Conservation (phyloP, 2,329 filamentous ascomycete species). For the Monosporascus sp. region DNA sequence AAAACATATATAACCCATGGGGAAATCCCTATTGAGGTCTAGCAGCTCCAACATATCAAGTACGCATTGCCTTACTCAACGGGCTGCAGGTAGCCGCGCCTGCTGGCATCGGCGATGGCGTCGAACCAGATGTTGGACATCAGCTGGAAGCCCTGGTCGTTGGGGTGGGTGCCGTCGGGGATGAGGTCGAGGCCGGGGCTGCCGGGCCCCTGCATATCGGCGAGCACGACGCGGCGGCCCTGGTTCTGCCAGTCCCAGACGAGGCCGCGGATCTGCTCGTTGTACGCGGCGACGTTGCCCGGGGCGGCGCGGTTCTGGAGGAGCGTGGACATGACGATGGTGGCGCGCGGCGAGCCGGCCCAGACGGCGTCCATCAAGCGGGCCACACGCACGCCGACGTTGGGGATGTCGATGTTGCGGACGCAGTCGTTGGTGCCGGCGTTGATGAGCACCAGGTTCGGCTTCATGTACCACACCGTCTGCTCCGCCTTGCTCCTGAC, state of each 20-base stretch:
- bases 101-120: slow-evolving; percentile 15
- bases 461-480: slow-evolving; percentile 13
- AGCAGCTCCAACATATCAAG: too few species aligned
- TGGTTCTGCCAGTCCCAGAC: slow-evolving; percentile 5
- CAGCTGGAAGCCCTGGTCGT: slow-evolving; percentile 16
- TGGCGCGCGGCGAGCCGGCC: slow-evolving; percentile 12
- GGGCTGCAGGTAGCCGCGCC: slow-evolving; percentile 10
- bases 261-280: slow-evolving; percentile 15
- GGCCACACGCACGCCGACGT: slow-evolving; percentile 13
- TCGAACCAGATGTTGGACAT: slow-evolving; percentile 18
- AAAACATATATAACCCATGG: too few species aligned
- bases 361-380: slow-evolving; percentile 19
- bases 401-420: slow-evolving; percentile 14
- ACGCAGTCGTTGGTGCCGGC: slow-evolving; percentile 25
- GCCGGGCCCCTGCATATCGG: slow-evolving; percentile 21
- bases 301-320: slow-evolving; percentile 16
- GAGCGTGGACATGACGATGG: slow-evolving; percentile 21
- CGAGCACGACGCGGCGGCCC: slow-evolving; percentile 10
- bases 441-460: slow-evolving; percentile 23
- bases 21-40: too few species aligned
- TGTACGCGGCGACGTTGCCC: slow-evolving; percentile 13
- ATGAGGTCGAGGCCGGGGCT: slow-evolving; percentile 15
- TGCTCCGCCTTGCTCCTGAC: slow-evolving; percentile 13
- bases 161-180: slow-evolving; percentile 19
- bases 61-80: neutral